Conservation (phyloP, 768 basidiomycete species). For the Naganishia vishniacii region DNA sequence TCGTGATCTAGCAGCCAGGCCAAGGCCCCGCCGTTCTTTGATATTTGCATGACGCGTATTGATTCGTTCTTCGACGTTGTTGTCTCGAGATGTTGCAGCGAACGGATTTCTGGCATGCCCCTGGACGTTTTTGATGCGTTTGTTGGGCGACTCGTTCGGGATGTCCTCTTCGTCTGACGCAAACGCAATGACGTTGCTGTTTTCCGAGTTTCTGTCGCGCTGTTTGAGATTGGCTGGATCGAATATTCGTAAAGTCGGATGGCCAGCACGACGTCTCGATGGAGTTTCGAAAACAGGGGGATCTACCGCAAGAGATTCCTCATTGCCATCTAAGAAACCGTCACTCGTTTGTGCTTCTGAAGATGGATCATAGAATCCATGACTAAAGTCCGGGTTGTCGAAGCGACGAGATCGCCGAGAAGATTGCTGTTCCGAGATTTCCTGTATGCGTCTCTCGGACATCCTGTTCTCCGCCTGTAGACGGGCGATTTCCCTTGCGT, state of each 20-base stretch:
- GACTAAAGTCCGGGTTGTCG: not conserved
- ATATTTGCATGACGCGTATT: not conserved
- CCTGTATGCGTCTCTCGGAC: conserved; percentile 4
- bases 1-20: not conserved
- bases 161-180: conserved; percentile 11
- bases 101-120: conserved; percentile 17
- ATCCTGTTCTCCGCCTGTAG: conserved; percentile 2
- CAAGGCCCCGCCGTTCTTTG: not conserved
- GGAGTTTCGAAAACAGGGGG: conserved; percentile 2
- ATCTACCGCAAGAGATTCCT: conserved; percentile 16
- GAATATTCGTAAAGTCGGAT: conserved; percentile 11
- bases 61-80: not conserved
- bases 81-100: not conserved
- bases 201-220: not conserved
- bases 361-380: too few species aligned
- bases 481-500: not conserved
- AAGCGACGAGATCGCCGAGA: not conserved
- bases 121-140: not conserved
- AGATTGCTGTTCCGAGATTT: conserved; percentile 3
- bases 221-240: not conserved
- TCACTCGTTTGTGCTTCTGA: not conserved
- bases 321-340: not conserved
- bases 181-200: not conserved
- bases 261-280: not conserved
- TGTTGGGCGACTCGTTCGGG: not conserved